Conservation (phyloP, 176 grass and related monocot genomes). For the Areca catechu region DNA sequence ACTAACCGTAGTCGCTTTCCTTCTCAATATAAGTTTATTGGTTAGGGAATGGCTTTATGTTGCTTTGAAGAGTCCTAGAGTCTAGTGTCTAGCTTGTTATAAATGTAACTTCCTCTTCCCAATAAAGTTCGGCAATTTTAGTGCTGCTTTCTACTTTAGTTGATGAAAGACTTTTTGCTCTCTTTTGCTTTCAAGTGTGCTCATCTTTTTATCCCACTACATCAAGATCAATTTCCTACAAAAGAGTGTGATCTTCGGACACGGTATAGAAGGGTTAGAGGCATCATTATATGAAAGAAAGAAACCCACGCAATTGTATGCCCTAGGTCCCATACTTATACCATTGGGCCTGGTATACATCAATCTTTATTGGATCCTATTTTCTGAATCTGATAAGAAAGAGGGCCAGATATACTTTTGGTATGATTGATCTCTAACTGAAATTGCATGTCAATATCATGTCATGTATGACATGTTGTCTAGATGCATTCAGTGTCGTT, state of each 20-base stretch:
- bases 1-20: too few relatives aligned
- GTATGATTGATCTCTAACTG: conserved; percentile 6
- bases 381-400: neutral
- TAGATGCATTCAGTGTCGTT: neutral
- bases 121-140: conserved; percentile 4
- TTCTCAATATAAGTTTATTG: too few relatives aligned
- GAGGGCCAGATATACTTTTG: conserved; percentile 7
- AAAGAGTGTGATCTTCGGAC: neutral
- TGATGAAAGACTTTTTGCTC: neutral
- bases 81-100: conserved; percentile 4
- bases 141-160: conserved; percentile 14
- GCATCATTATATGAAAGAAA: conserved; percentile 6
- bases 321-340: neutral
- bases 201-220: conserved; percentile 7
- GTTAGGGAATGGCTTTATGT: neutral
- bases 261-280: neutral
- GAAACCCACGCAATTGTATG: too few relatives aligned
- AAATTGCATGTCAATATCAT: neutral
- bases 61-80: neutral
- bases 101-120: conserved; percentile 6
- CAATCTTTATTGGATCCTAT: neutral
- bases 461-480: conserved; percentile 1
- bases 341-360: neutral
- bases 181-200: neutral
- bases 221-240: conserved; percentile 5